Conservation (phyloP, 2,329 filamentous ascomycete genomes). For the Penicillium corylophilum region DNA sequence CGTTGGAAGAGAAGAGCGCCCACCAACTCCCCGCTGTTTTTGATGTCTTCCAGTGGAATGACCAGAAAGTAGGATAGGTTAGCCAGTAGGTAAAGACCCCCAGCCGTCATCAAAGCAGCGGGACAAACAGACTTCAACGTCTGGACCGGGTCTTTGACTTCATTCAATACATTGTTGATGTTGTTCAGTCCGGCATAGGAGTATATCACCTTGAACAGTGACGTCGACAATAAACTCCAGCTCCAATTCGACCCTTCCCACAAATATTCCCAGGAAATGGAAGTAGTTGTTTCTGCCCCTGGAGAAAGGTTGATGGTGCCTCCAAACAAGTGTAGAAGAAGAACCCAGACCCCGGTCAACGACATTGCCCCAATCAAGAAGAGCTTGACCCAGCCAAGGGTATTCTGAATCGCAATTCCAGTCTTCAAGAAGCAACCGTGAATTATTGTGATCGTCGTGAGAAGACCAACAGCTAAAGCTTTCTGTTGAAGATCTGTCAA, state of each 20-base stretch:
- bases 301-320: slow-evolving; percentile 4
- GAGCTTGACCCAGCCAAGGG: slow-evolving; percentile 64
- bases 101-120: slow-evolving; percentile 60
- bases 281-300: not conserved
- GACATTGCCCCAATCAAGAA: slow-evolving; percentile 62
- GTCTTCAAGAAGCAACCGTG: slow-evolving; percentile 59
- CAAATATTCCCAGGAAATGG: slow-evolving; percentile 51
- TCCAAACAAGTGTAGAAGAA: slow-evolving; percentile 46
- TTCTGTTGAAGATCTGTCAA: slow-evolving; percentile 56
- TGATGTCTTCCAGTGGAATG: slow-evolving; percentile 66
- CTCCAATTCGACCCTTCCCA: slow-evolving; percentile 69
- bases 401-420: slow-evolving; percentile 61
- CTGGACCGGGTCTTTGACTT: slow-evolving; percentile 66
- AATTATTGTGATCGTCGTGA: slow-evolving; percentile 58
- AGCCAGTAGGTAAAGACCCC: slow-evolving; percentile 64
- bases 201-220: slow-evolving; percentile 64
- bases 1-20: slow-evolving; percentile 66
- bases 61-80: slow-evolving; percentile 66
- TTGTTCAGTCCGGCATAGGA: slow-evolving; percentile 67
- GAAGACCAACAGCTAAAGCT: slow-evolving; percentile 55
- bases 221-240: slow-evolving; percentile 65
- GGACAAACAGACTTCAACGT: slow-evolving; percentile 64
- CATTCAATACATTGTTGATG: slow-evolving; percentile 68
- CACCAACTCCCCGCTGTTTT: slow-evolving; percentile 64
- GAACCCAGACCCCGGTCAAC: slow-evolving; percentile 59